Conservation (phyloP, 1,284 basidiomycete genomes). For the Microbotryomycetes sp. region DNA sequence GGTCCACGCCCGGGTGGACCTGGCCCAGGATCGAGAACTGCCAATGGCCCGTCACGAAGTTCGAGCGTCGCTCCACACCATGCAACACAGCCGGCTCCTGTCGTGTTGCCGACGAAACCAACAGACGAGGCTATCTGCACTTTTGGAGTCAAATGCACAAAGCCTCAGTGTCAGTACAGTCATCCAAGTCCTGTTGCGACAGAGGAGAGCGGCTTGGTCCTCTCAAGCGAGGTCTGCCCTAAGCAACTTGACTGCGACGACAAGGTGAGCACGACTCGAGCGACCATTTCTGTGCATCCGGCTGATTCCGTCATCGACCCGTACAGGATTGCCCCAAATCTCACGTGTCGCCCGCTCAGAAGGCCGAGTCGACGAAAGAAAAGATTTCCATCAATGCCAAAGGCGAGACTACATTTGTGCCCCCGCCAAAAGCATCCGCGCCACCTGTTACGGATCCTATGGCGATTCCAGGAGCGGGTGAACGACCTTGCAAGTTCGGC, state of each 20-base stretch:
- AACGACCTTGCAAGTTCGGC: slow-evolving; percentile 62
- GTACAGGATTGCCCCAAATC: slow-evolving; percentile 38
- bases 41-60: neutral
- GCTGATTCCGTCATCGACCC: slow-evolving; percentile 1
- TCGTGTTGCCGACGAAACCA: slow-evolving; percentile 44
- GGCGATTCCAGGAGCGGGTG: slow-evolving; percentile 37
- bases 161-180: slow-evolving; percentile 74
- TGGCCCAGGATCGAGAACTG: neutral
- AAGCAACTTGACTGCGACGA: slow-evolving; percentile 79
- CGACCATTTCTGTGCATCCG: no score
- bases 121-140: slow-evolving; percentile 63
- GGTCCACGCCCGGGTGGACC: neutral
- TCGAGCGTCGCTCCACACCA: no score
- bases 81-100: slow-evolving; percentile 23
- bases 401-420: neutral
- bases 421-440: neutral
- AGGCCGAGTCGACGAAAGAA: neutral
- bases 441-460: slow-evolving; percentile 35
- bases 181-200: slow-evolving; percentile 90
- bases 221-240: slow-evolving; percentile 82
- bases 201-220: slow-evolving; percentile 80
- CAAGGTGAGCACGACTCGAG: slow-evolving; percentile 48
- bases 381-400: slow-evolving; percentile 8
- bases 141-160: slow-evolving; percentile 79
- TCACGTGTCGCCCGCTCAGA: slow-evolving; percentile 36